These are phyloP conservation scores for Dipodascus albidus DNA, from an alignment of 805 yeast genomes.

Conservation along the genomic window DNA sequence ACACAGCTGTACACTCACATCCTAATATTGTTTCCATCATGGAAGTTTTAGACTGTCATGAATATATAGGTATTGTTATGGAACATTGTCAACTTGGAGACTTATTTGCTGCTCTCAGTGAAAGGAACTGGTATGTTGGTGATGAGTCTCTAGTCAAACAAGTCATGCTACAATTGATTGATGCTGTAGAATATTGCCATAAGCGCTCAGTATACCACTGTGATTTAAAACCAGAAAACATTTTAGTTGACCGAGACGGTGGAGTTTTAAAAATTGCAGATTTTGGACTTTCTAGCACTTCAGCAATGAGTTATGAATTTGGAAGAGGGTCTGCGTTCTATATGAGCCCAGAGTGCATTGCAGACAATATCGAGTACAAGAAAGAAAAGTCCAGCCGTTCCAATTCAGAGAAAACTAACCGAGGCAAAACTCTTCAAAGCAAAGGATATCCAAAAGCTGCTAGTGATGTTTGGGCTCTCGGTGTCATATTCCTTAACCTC, in stretches of 20 bases:
- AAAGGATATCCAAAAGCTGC: slow-evolving; percentile 48
- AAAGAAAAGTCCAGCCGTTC: slow-evolving; percentile 14
- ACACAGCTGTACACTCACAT: slow-evolving; percentile 62
- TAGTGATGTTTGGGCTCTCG: slow-evolving; percentile 84
- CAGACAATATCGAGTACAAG: slow-evolving; percentile 23
- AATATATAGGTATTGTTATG: slow-evolving; percentile 56
- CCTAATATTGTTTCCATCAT: slow-evolving; percentile 65
- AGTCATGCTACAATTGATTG: slow-evolving; percentile 59
- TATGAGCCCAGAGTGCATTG: slow-evolving; percentile 77
- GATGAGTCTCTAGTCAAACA: slow-evolving; percentile 41
- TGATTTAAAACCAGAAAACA: slow-evolving; percentile 91
- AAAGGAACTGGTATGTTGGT: slow-evolving; percentile 30
- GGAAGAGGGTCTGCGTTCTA: slow-evolving; percentile 84
- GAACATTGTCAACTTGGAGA: slow-evolving; percentile 76
- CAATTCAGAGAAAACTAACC: neutral
- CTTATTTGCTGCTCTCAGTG: slow-evolving; percentile 70
- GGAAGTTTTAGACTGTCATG: slow-evolving; percentile 51
- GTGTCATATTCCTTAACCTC: slow-evolving; percentile 68
- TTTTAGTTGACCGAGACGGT: slow-evolving; percentile 50
- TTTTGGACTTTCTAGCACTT: slow-evolving; percentile 73
- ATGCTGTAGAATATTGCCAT: slow-evolving; percentile 70
- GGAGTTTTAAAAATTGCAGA: slow-evolving; percentile 53
- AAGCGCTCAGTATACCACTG: slow-evolving; percentile 78
- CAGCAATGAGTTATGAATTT: slow-evolving; percentile 50
- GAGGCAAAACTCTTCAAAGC: slow-evolving; percentile 20